Evolutionary conservation across 2,329 filamentous ascomycete species (phyloP).

Genomic region (Didymella lethalis): DNA sequence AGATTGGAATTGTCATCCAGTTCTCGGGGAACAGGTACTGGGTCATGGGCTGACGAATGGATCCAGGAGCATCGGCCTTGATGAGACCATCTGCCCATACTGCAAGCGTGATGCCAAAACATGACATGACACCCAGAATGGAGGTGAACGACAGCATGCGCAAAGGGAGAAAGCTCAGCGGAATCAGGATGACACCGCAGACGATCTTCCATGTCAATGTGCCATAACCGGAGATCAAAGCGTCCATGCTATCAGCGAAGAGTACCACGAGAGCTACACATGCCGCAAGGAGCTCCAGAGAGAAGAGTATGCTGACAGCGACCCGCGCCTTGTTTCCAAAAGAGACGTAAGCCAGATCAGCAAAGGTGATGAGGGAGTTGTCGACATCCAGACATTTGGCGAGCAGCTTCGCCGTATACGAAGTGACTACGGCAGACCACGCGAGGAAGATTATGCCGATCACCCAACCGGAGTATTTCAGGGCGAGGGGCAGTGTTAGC

Average conservation of each 20-base stretch:
- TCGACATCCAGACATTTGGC: constrained; percentile 90
- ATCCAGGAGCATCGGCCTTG: constrained; percentile 81
- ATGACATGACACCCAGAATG: constrained; percentile 89
- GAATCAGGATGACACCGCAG: constrained; percentile 78
- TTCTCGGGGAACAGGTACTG: constrained; percentile 86
- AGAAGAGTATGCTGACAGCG: constrained; percentile 85
- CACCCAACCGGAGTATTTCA: constrained; percentile 89
- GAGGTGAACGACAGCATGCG: constrained; percentile 88
- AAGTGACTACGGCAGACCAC: constrained; percentile 77
- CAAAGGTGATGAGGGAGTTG: constrained; percentile 87
- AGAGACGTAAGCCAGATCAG: constrained; percentile 88
- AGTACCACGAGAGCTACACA: constrained; percentile 89
- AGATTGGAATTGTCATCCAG: constrained; percentile 86
- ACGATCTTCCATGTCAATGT: constrained; percentile 83
- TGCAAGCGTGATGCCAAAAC: constrained; percentile 84
- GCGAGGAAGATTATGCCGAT: constrained; percentile 78
- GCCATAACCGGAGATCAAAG: constrained; percentile 75
- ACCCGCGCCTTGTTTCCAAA: constrained; percentile 85
- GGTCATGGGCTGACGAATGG: constrained; percentile 77
- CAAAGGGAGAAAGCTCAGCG: constrained; percentile 84
- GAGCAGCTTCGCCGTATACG: constrained; percentile 84
- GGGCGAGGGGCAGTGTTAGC: constrained; percentile 84
- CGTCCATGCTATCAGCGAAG: constrained; percentile 90
- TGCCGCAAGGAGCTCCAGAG: constrained; percentile 83
- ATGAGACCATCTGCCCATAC: constrained; percentile 86